Conservation (phyloP, 768 basidiomycete species). For the Pholiota conissans region DNA sequence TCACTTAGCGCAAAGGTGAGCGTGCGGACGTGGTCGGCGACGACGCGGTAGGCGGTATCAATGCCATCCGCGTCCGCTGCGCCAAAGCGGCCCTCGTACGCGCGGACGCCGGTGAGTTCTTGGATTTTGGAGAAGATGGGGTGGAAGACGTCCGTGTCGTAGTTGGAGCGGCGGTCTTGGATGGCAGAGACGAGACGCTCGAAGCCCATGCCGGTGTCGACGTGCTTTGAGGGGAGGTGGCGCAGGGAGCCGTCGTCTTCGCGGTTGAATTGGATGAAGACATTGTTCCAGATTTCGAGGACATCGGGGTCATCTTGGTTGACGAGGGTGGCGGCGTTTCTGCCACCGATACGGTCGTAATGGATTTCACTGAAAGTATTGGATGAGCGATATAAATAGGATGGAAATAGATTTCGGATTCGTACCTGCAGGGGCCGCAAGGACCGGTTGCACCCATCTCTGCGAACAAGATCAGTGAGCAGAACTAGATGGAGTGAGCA, state of each 20-base stretch:
- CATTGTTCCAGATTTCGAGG: slow-evolving; percentile 99
- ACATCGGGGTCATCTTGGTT: slow-evolving; percentile 97
- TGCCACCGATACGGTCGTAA: slow-evolving; percentile 96
- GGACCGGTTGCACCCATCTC: slow-evolving; percentile 99
- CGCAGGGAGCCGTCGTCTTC: slow-evolving; percentile 84
- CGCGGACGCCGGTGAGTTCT: slow-evolving; percentile 83
- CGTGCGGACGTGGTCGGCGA: slow-evolving; percentile 96
- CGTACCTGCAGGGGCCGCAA: slow-evolving; percentile 92
- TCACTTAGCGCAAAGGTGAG: slow-evolving; percentile 95
- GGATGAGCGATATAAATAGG: slow-evolving; percentile 4
- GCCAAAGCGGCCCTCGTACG: slow-evolving; percentile 90
- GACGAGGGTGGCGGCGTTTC: slow-evolving; percentile 90
- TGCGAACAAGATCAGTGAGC: slow-evolving; percentile 27
- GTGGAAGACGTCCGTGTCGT: slow-evolving; percentile 94
- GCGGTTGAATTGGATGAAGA: slow-evolving; percentile 98
- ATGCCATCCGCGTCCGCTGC: slow-evolving; percentile 94
- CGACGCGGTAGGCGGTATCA: slow-evolving; percentile 96
- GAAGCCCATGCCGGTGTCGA: slow-evolving; percentile 99
- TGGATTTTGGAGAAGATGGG: slow-evolving; percentile 89
- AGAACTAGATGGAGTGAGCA: not conserved
- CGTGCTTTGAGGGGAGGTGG: slow-evolving; percentile 86
- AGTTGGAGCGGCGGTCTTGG: slow-evolving; percentile 91
- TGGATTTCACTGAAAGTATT: slow-evolving; percentile 77
- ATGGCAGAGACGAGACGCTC: slow-evolving; percentile 94
- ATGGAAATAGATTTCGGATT: not conserved